Evolutionary conservation across 1,139 yeast species (phyloP).

Genomic region (Geotrichum histeridarum): DNA sequence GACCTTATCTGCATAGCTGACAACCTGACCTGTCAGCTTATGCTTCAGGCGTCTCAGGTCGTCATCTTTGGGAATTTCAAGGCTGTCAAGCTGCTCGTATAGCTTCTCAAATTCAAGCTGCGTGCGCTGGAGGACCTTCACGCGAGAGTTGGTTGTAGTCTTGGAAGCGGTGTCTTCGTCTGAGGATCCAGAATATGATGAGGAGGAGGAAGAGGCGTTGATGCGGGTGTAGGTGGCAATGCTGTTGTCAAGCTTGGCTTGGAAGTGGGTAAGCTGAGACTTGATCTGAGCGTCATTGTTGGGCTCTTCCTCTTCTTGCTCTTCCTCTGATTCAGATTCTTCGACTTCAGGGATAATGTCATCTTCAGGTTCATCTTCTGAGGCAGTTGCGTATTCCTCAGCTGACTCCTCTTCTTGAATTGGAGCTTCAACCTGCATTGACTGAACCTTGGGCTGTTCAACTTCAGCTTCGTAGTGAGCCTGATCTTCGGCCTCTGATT

Average conservation of each 20-base stretch:
- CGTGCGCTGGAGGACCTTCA: slow-evolving; percentile 13
- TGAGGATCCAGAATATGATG: not conserved
- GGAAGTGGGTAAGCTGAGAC: not conserved
- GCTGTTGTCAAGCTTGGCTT: slow-evolving; percentile 1
- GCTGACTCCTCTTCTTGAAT: not conserved
- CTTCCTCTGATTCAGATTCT: not conserved
- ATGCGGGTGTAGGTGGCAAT: slow-evolving; percentile 5
- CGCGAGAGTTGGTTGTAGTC: slow-evolving; percentile 2
- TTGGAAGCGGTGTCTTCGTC: not conserved
- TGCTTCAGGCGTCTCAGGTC: slow-evolving; percentile 12
- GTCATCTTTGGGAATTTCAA: not conserved
- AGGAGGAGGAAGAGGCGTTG: not conserved
- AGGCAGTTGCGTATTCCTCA: not conserved
- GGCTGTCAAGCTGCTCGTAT: slow-evolving; percentile 10
- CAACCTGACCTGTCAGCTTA: slow-evolving; percentile 14
- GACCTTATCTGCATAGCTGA: slow-evolving; percentile 13
- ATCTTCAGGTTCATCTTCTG: not conserved
- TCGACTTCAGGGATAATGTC: not conserved
- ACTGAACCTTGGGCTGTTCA: not conserved
- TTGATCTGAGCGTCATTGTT: not conserved
- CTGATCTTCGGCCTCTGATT: not conserved
- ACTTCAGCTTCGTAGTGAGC: not conserved
- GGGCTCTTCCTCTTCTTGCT: not conserved
- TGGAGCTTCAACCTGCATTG: not conserved
- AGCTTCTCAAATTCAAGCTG: slow-evolving; percentile 13